Conservation (phyloP, 2,329 filamentous ascomycete genomes). For the Didymella pomorum region DNA sequence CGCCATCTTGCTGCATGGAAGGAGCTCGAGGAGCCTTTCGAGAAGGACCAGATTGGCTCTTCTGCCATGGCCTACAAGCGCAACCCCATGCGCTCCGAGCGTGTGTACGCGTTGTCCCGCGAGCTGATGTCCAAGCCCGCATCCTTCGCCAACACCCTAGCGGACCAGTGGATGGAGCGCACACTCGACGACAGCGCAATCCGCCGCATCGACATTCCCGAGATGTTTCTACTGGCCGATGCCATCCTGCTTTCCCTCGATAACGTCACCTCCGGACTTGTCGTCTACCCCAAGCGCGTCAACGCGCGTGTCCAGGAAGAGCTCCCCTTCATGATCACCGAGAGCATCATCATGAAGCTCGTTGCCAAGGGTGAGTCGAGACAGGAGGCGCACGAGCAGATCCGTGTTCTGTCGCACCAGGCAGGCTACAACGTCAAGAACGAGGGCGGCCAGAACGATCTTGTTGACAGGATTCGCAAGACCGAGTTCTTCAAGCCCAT, state of each 20-base stretch:
- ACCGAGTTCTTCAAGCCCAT: constrained; percentile 78
- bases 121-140: constrained; percentile 63
- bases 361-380: constrained; percentile 73
- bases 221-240: constrained; percentile 59
- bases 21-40: constrained; percentile 86
- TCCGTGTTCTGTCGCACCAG: constrained; percentile 80
- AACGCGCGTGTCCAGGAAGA: constrained; percentile 72
- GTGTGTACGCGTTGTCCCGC: constrained; percentile 66
- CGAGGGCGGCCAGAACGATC: constrained; percentile 78
- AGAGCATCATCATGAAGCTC: constrained; percentile 68
- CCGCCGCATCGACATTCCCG: constrained; percentile 62
- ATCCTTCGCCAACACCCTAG: constrained; percentile 68
- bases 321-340: constrained; percentile 85
- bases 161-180: constrained; percentile 79
- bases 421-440: constrained; percentile 75
- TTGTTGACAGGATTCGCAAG: constrained; percentile 77
- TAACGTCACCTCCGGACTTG: constrained; percentile 75
- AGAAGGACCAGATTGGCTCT: constrained; percentile 69
- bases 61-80: constrained; percentile 70
- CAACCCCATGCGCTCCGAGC: constrained; percentile 66
- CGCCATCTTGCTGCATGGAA: constrained; percentile 77
- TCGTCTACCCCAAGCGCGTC: constrained; percentile 79
- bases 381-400: constrained; percentile 87
- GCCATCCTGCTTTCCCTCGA: constrained; percentile 72
- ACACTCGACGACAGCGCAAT: constrained; percentile 80